A percentile compares a stretch with the other conserved stretches of the same genome.
These are phyloP conservation scores for Solanum hybrid DNA, from an alignment of 305 asterid genomes.

Conservation along the genomic window DNA sequence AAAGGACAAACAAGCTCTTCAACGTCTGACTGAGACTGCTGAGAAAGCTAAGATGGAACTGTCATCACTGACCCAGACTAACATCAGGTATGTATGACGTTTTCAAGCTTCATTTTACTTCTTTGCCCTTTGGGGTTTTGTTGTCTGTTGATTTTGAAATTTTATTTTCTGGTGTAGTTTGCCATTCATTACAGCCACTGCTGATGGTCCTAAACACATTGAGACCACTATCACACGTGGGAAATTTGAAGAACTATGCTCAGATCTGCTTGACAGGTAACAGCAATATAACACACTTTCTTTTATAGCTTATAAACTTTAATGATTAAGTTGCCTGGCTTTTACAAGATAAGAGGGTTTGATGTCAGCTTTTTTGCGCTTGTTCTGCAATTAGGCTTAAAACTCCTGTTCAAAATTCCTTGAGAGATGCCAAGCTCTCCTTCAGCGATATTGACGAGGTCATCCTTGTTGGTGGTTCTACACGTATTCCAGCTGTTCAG, in stretches of 20 bases:
- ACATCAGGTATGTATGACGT: conserved; percentile 42
- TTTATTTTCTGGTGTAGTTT: conserved; percentile 30
- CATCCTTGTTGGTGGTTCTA: conserved; percentile 92
- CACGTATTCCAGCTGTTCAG: conserved; percentile 95
- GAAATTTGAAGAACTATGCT: conserved; percentile 87
- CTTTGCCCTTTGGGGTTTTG: background rate
- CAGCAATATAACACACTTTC: background rate
- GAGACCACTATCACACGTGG: conserved; percentile 86
- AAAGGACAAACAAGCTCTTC: conserved; percentile 99
- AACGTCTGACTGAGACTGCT: conserved; percentile 91
- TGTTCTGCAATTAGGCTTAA: conserved; percentile 36
- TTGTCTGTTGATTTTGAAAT: background rate
- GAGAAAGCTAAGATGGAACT: conserved; percentile 98
- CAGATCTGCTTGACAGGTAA: conserved; percentile 90
- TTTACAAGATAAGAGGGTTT: background rate
- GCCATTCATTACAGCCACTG: conserved; percentile 97
- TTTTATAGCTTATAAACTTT: background rate
- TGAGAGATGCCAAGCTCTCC: conserved; percentile 88
- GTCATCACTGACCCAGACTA: conserved; percentile 79
- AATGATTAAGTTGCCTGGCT: background rate
- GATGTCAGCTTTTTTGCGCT: background rate
- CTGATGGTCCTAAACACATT: conserved; percentile 96
- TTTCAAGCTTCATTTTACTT: background rate
- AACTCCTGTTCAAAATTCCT: conserved; percentile 79
- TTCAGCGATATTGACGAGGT: conserved; percentile 79